Conservation (phyloP, 805 yeast species). For the Tetrapisispora iriomotensis region DNA sequence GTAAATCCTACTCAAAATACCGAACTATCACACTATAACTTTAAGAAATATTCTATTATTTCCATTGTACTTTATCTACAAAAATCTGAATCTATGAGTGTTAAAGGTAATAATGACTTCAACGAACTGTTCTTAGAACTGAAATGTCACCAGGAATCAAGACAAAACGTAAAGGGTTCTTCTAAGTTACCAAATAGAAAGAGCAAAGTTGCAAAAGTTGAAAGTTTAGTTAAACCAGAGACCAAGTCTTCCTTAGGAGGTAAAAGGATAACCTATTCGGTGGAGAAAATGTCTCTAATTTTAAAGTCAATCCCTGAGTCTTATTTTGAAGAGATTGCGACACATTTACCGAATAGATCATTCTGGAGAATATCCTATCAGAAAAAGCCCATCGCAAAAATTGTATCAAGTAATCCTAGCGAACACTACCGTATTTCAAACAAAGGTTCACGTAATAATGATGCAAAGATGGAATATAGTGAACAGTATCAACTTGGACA, state of each 20-base stretch:
- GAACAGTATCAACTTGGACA: constrained; percentile 14
- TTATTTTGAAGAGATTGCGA: not conserved
- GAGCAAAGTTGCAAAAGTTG: no score
- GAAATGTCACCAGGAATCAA: not conserved
- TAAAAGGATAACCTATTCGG: no score
- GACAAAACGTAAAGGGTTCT: not conserved
- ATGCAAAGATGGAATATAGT: constrained; percentile 29
- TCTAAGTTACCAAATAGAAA: no score
- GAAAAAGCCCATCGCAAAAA: no score
- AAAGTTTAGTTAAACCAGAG: no score
- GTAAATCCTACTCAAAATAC: no score
- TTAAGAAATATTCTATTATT: not conserved
- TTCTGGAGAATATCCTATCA: constrained; percentile 2
- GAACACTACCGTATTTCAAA: no score
- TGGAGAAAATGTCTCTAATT: not conserved
- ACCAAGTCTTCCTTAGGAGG: no score
- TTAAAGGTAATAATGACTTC: not conserved
- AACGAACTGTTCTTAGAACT: not conserved
- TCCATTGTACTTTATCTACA: not conserved
- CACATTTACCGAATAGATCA: not conserved
- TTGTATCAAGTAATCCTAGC: not conserved
- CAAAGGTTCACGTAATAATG: no score
- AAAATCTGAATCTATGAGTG: not conserved
- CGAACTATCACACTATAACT: no score
- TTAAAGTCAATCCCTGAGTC: not conserved